Evolutionary conservation across 345 rosid genomes (phyloP).

Genomic region (Eucalyptus viminalis): DNA sequence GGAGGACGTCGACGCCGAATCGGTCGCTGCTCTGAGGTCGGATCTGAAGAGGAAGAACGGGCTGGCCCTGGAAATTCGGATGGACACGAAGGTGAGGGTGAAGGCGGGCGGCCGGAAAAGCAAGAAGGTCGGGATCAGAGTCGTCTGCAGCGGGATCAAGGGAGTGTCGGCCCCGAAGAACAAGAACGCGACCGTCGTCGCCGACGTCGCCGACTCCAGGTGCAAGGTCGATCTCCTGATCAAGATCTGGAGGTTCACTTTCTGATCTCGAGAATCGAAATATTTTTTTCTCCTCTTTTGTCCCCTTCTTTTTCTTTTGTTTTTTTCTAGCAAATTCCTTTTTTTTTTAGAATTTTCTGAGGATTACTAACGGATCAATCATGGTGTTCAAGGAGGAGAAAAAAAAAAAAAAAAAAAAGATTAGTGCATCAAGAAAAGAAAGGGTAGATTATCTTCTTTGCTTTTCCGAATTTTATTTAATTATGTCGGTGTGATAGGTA

Average conservation of each 20-base stretch:
- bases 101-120: constrained; percentile 45
- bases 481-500: not conserved
- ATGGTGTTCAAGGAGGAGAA: not conserved
- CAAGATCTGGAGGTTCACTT: constrained; percentile 91
- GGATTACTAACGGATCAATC: not conserved
- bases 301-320: not conserved
- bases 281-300: not conserved
- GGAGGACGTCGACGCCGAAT: constrained; percentile 59
- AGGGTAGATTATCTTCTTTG: not conserved
- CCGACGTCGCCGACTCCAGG: constrained; percentile 26
- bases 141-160: constrained; percentile 57
- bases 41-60: constrained; percentile 60
- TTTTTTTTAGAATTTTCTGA: not conserved
- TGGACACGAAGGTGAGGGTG: constrained; percentile 60
- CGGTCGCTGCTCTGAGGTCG: constrained; percentile 40
- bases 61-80: constrained; percentile 32
- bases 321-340: not conserved
- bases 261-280: not conserved
- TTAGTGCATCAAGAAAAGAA: not conserved
- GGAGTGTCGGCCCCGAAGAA: constrained; percentile 56
- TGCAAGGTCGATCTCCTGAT: constrained; percentile 82
- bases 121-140: constrained; percentile 71
- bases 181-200: constrained; percentile 60
- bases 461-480: not conserved
- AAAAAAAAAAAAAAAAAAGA: not conserved